Evolutionary conservation across 2,329 filamentous ascomycete genomes (phyloP), one percentile per base, ranked within the genome.

Genomic region (Diaporthe citrichinensis): DNA sequence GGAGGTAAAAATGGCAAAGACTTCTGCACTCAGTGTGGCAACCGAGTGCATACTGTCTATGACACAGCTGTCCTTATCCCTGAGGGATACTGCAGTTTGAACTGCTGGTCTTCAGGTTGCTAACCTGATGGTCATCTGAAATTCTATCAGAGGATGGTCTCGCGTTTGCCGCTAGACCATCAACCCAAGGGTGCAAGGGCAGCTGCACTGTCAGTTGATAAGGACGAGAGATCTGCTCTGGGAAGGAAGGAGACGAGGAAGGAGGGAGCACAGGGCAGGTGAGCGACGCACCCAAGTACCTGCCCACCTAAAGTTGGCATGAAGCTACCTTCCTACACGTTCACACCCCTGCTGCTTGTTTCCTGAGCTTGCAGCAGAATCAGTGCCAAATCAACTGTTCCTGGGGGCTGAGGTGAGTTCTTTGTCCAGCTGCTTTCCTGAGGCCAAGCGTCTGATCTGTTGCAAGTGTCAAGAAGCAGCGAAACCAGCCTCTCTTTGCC

Each of bases 1-100:
- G 7, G 23, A 12, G 34, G 3, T 15, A 25, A 36, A 61, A 39
- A 68, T 68, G 62, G n/a, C 49, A 55, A 55, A 55, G 65, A 55
- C 65, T 69, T 69, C 49, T n/a, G 31, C 49, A 14, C 46, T 41
- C 62, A n/a, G 23, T 25, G 25, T 46, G 15, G 5, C 8, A 2
- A 34, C 8, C 20, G 41, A 14, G 61, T 34, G 41, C 28, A 41
- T 67, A 49, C 61, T 67, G 61, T 67, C 61, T 67, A n/a, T 36
- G 41, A 49, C 61, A 51, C 62, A 51, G 31, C 44, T n/a, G 31
- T 39, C 1, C 62, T 51, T 3, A n/a, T 1, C 46, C 6, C n/a
- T 20, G 49, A 46, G 62, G 31, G 62, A 39, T 46, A 44, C 62
- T 12, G 17, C 20, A 4, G 46, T 39, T 51, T 23, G 62, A 39